Conservation (phyloP, 768 basidiomycete species). For the Tulasnella sp. region DNA sequence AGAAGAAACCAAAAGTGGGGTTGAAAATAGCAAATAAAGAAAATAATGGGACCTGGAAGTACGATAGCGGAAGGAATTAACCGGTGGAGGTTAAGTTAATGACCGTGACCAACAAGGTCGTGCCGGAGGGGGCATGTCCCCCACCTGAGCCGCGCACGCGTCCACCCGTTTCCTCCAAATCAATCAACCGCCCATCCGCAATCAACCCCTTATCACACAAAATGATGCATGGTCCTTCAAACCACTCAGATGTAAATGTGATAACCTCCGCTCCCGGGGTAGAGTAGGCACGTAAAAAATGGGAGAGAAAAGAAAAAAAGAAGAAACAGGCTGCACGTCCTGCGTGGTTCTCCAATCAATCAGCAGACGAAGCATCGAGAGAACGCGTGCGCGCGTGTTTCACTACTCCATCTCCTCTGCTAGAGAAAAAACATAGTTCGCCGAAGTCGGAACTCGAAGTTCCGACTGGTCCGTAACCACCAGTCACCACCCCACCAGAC, state of each 20-base stretch:
- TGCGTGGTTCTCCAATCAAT: not conserved
- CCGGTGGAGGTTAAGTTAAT: slow-evolving; percentile 5
- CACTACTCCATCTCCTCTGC: not conserved
- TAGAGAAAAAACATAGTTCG: not conserved
- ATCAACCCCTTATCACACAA: slow-evolving; percentile 1
- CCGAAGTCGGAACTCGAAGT: slow-evolving; percentile 4
- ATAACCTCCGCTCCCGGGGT: not conserved
- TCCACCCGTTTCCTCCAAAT: not conserved
- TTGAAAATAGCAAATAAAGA: slow-evolving; percentile 1
- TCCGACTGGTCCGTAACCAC: not conserved
- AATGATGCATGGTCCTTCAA: not conserved
- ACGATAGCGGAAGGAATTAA: slow-evolving; percentile 3
- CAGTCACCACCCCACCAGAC: not conserved
- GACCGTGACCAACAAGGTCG: not conserved
- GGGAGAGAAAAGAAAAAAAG: not conserved
- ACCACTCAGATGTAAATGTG: not conserved
- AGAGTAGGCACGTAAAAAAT: not conserved
- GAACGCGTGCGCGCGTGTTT: not conserved
- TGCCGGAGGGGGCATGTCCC: not conserved
- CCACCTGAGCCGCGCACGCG: slow-evolving; percentile 1
- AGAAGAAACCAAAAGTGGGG: not conserved
- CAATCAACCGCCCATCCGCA: slow-evolving; percentile 5
- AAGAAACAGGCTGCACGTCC: not conserved
- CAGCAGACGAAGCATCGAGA: slow-evolving; percentile 8
- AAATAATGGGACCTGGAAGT: slow-evolving; percentile 2